These are phyloP conservation scores for Herpetospermum pedunculosum DNA, from an alignment of 306 rosid genomes.

Conservation along the genomic window DNA sequence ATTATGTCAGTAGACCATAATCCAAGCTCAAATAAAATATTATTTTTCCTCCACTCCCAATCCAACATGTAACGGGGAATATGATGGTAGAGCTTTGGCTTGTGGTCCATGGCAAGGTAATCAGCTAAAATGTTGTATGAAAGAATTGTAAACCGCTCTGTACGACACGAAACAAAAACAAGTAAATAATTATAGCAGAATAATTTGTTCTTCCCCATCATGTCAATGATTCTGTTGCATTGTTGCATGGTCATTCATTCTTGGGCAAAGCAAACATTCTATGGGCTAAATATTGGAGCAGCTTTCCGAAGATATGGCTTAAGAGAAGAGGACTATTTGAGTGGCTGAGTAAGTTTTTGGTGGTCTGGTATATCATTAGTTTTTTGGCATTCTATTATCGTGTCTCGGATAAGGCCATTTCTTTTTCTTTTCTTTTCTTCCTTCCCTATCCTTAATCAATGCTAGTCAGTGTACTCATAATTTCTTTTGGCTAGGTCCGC, in stretches of 20 bases:
- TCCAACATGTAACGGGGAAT: conserved; percentile 55
- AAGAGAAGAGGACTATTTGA: not conserved
- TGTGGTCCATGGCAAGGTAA: conserved; percentile 61
- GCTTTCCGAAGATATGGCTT: not conserved
- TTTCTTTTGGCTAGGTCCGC: not conserved
- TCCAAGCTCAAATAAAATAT: conserved; percentile 58
- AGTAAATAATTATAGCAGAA: not conserved
- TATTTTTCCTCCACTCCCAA: conserved; percentile 79
- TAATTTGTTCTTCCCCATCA: not conserved
- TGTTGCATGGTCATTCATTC: not conserved
- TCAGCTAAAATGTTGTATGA: conserved; percentile 91
- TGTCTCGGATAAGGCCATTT: not conserved
- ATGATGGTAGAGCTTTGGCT: conserved; percentile 57
- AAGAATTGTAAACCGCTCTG: conserved; percentile 69
- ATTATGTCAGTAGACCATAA: conserved; percentile 83
- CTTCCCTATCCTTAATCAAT: not conserved
- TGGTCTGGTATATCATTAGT: not conserved
- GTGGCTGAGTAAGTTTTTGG: not conserved
- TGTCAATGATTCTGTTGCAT: not conserved
- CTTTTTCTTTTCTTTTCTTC: not conserved
- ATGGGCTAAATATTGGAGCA: not conserved
- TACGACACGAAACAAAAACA: conserved; percentile 8
- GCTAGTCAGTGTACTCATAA: not conserved
- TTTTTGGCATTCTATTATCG: not conserved
- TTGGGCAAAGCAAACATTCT: not conserved